Percentiles rank a stretch among this genome's conserved stretches.
Conservation (phyloP, 2,329 filamentous ascomycete genomes). For the Ophiognomonia clavigignenti-juglandacearum region DNA sequence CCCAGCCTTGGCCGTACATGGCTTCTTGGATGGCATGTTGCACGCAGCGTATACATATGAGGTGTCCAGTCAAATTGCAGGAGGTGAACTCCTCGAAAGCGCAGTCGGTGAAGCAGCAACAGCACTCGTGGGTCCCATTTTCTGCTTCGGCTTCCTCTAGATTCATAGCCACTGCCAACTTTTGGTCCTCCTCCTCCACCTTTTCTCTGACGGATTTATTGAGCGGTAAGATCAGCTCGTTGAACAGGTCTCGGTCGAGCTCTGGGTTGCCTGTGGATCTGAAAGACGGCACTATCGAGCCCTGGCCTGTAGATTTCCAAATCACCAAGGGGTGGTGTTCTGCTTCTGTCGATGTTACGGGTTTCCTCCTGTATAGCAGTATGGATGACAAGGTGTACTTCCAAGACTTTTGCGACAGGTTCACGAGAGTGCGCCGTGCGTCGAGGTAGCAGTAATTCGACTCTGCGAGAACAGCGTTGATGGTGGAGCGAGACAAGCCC, state of each 20-base stretch:
- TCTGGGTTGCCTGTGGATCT: constrained; percentile 62
- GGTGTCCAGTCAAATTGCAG: constrained; percentile 65
- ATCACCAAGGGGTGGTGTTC: constrained; percentile 59
- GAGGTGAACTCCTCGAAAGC: constrained; percentile 70
- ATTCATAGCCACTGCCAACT: constrained; percentile 50
- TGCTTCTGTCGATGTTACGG: constrained; percentile 46
- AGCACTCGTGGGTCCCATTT: constrained; percentile 62
- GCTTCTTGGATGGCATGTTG: constrained; percentile 79
- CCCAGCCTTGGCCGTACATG: constrained; percentile 90
- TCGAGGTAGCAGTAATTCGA: constrained; percentile 74
- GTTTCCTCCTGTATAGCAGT: constrained; percentile 58
- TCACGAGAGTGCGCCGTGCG: constrained; percentile 64
- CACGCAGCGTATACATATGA: constrained; percentile 79
- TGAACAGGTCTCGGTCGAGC: constrained; percentile 57
- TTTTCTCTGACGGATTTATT: constrained; percentile 36
- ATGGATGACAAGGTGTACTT: constrained; percentile 67
- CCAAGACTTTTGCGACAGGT: constrained; percentile 70
- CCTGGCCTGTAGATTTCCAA: constrained; percentile 53
- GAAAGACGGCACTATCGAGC: constrained; percentile 55
- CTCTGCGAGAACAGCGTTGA: constrained; percentile 75
- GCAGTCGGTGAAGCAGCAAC: constrained; percentile 69
- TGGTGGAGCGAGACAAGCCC: constrained; percentile 65
- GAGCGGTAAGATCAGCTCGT: constrained; percentile 51
- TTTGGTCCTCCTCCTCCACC: constrained; percentile 47
- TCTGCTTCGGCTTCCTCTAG: constrained; percentile 53